phyloP scores from a whole-genome alignment of 2,329 filamentous ascomycete genomes.

The Gnomoniopsis smithogilvyi region DNA sequence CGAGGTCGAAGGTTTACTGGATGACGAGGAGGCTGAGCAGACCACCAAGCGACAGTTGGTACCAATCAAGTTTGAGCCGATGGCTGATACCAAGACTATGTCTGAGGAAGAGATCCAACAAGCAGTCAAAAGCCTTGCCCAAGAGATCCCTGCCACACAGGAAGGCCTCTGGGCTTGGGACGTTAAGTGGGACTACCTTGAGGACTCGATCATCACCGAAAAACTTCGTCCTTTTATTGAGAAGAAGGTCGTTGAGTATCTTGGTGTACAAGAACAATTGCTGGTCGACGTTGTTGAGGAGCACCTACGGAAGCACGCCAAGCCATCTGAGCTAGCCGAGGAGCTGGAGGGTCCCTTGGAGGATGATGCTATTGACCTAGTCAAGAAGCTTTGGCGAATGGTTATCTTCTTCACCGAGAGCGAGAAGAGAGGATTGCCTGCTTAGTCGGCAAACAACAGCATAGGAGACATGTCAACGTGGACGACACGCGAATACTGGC shows the following conservation, averaged over 20 bases:
- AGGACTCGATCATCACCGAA: conserved; percentile 74
- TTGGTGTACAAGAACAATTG: conserved; percentile 95
- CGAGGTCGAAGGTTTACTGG: conserved; percentile 89
- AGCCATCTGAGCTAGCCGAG: conserved; percentile 77
- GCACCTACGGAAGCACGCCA: conserved; percentile 72
- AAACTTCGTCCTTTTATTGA: conserved; percentile 93
- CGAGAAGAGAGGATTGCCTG: conserved; percentile 82
- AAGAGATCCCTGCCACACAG: conserved; percentile 85
- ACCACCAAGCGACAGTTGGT: conserved; percentile 72
- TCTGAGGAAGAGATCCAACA: conserved; percentile 84
- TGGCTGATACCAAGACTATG: conserved; percentile 63
- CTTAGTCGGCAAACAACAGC: conserved; percentile 36
- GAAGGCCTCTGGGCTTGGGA: conserved; percentile 88
- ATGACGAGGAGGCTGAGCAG: conserved; percentile 85
- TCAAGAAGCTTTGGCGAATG: conserved; percentile 98
- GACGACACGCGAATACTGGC: background rate
- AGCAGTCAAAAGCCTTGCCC: conserved; percentile 76
- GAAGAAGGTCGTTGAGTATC: conserved; percentile 96
- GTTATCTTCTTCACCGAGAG: conserved; percentile 96
- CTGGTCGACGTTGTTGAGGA: conserved; percentile 90
- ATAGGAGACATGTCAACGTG: background rate
- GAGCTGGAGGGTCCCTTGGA: conserved; percentile 87
- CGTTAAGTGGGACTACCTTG: conserved; percentile 88
- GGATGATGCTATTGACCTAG: conserved; percentile 88
- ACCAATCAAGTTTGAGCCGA: conserved; percentile 77